phyloP scores from a whole-genome alignment of 1,139 yeast species.

The Zygosaccharomyces sapae region DNA sequence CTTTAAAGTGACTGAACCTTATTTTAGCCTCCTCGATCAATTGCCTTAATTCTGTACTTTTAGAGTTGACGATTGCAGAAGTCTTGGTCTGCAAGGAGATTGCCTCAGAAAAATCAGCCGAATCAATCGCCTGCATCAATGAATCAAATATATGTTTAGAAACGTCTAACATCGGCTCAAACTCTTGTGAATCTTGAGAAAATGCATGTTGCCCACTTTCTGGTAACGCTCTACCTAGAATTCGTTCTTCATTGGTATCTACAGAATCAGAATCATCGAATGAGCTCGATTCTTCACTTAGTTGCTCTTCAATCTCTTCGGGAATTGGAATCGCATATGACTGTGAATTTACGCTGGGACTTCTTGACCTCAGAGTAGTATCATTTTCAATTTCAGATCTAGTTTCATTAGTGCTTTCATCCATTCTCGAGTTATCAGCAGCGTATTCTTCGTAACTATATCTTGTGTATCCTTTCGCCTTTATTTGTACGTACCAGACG shows the following conservation, averaged over 20 bases:
- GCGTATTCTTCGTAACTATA: background rate
- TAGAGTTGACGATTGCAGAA: conserved; percentile 33
- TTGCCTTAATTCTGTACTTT: conserved; percentile 31
- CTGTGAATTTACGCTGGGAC: conserved; percentile 31
- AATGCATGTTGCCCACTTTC: conserved; percentile 16
- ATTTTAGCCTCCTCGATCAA: conserved; percentile 25
- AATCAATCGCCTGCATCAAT: conserved; percentile 26
- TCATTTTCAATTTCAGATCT: conserved; percentile 2
- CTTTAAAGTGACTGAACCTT: conserved; percentile 18
- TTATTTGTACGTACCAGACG: conserved; percentile 6
- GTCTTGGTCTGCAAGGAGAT: conserved; percentile 34
- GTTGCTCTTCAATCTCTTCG: conserved; percentile 16
- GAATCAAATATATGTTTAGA: conserved; percentile 33
- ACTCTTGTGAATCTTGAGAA: conserved; percentile 24
- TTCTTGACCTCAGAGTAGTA: conserved; percentile 17
- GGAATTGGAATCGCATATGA: conserved; percentile 30
- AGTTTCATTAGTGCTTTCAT: background rate
- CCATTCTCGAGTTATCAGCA: background rate
- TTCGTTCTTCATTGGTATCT: conserved; percentile 16
- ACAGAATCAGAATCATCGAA: conserved; percentile 12
- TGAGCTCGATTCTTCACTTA: conserved; percentile 17
- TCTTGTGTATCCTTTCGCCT: background rate
- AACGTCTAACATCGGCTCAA: conserved; percentile 33
- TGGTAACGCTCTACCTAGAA: conserved; percentile 21
- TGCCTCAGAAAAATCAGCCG: conserved; percentile 34